Evolutionary conservation across 371 early-diverging fungal genomes (phyloP).

Genomic region (Dichotomocladium elegans): DNA sequence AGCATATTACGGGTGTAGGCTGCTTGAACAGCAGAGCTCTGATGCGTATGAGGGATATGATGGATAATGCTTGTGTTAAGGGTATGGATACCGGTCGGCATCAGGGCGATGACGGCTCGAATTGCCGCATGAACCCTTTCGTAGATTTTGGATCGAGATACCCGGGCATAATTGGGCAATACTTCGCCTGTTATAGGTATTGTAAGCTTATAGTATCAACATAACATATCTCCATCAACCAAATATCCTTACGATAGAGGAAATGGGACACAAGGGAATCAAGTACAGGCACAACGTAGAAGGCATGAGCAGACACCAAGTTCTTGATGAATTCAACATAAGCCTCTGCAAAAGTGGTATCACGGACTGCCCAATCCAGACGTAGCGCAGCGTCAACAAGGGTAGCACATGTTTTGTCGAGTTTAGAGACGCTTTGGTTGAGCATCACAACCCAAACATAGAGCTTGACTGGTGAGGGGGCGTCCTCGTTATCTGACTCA

Average conservation of each 20-base stretch:
- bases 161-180: constrained; percentile 20
- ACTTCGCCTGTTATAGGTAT: constrained; percentile 10
- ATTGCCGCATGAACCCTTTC: constrained; percentile 69
- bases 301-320: constrained; percentile 83
- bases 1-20: constrained; percentile 77
- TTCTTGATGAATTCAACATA: constrained; percentile 76
- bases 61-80: constrained; percentile 62
- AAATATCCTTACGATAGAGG: constrained; percentile 54
- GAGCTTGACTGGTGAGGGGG: constrained; percentile 43
- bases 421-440: constrained; percentile 53
- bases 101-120: constrained; percentile 62
- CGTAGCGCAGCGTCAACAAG: constrained; percentile 71
- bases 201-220: background rate
- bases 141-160: constrained; percentile 34
- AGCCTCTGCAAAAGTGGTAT: constrained; percentile 56
- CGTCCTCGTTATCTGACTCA: constrained; percentile 40
- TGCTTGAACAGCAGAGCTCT: constrained; percentile 60
- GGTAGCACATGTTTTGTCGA: constrained; percentile 49
- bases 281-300: constrained; percentile 67
- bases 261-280: constrained; percentile 60
- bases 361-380: constrained; percentile 65
- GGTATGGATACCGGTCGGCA: constrained; percentile 75
- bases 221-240: background rate
- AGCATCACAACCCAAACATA: constrained; percentile 51
- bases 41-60: constrained; percentile 76